Evolutionary conservation across 2,329 filamentous ascomycete species (phyloP), one percentile per base, ranked within the genome.

Genomic region (Hypoxylon sp.): DNA sequence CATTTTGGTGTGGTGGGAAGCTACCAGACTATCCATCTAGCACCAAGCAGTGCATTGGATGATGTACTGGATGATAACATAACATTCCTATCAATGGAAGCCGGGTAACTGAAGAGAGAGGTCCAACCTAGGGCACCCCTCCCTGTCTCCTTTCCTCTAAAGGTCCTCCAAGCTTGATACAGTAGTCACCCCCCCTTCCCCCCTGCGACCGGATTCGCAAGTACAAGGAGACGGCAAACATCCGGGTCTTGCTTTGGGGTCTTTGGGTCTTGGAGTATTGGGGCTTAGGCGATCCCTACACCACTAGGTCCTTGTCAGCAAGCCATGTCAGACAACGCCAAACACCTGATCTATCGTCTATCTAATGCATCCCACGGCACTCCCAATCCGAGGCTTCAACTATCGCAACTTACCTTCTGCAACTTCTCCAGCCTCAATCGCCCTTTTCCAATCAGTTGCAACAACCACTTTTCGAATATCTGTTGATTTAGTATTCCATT

Each of bases 271-370:
- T 43, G 23, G 15, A 40, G n/a, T n/a, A n/a, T n/a, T n/a, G n/a
- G n/a, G n/a, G n/a, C n/a, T n/a, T n/a, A n/a, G n/a, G n/a, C n/a
- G n/a, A n/a, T n/a, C n/a, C n/a, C n/a, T n/a, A n/a, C n/a, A n/a
- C n/a, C n/a, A n/a, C n/a, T n/a, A n/a, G n/a, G n/a, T 29, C 35
- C 43, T 40, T 49, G 55, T 58, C 51, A 49, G 51, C 50, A 42
- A 53, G 54, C 51, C 44, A 53, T 52, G 57, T 58, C 55, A 45
- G 48, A 55, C 52, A 52, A 42, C 46, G 44, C 55, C 47, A 52
- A 56, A 44, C 55, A 59, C 56, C 41, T 53, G 47, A 58, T 55
- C n/a, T n/a, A n/a, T n/a, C 54, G 51, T 20, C 38, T 35, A 48
- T 13, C 31, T 21, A 44, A 34, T 37, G 21, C 38, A 50, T 50